Evolutionary conservation across 148 eudicot genomes (phyloP).

Genomic region (Fagopyrum esculentum): DNA sequence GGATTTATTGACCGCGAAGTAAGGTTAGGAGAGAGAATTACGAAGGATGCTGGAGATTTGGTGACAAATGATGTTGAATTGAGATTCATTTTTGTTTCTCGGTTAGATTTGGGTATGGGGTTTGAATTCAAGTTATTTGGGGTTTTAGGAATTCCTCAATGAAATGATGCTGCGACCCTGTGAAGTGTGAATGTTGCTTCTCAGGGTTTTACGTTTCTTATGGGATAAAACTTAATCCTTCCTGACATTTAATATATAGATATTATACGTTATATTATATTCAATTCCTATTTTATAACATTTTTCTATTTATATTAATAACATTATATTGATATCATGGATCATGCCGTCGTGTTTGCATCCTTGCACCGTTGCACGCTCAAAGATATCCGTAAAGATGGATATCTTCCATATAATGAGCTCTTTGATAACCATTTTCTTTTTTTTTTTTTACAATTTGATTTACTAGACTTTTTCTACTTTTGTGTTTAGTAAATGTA

Average conservation of each 20-base stretch:
- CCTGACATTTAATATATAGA: background rate
- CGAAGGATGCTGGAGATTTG: conserved; percentile 11
- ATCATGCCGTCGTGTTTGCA: too few relatives aligned
- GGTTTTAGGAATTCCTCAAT: background rate
- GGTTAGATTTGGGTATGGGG: background rate
- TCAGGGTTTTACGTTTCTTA: background rate
- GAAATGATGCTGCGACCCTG: background rate
- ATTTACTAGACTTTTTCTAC: too few relatives aligned
- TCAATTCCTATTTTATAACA: too few relatives aligned
- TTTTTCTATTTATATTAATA: too few relatives aligned
- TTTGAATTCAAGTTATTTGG: background rate
- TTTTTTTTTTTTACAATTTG: too few relatives aligned
- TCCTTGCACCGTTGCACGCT: too few relatives aligned
- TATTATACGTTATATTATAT: background rate
- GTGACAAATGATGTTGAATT: conserved; percentile 18
- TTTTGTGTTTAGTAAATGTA: too few relatives aligned
- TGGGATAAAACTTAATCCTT: background rate
- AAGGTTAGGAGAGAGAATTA: conserved; percentile 19
- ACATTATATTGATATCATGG: too few relatives aligned
- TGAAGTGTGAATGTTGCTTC: background rate
- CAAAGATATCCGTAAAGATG: too few relatives aligned
- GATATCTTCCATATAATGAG: too few relatives aligned
- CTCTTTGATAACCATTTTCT: too few relatives aligned
- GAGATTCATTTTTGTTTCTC: conserved; percentile 19
- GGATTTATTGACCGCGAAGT: conserved; percentile 7